Evolutionary conservation across 129 eudicot species (phyloP), one percentile per base, ranked within the genome.

Genomic region (Saussurea involucrata): DNA sequence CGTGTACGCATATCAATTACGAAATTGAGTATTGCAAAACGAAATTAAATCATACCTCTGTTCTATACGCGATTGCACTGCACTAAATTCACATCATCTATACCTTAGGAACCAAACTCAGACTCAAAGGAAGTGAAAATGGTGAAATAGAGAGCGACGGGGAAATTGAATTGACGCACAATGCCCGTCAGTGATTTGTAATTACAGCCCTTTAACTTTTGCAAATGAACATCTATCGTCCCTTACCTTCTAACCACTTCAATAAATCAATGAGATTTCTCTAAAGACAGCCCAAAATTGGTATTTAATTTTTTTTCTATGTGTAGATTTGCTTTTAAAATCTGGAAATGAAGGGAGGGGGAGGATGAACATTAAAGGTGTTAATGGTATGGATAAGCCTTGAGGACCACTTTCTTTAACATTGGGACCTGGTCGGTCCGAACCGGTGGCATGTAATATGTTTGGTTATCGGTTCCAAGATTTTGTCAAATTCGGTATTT

Each of bases 21-120:
- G 22, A 69, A 69, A 13, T 60, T 72, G 78, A 79, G 34, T 25
- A 22, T 63, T 61, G 64, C 49, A 55, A 31, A 63, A 58, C 10
- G 24, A 71, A 61, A 72, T 71, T 72, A n/a, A 72, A 73, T n/a
- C 69, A 66, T 73, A 80, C 79, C 83, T 73, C 4, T 32, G 55
- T 24, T 63, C 5, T 22, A 27, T 65, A 24, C 10, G 28, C 68
- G 37, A 71, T 64, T 44, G 53, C 20, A 15, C 24, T 46, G 29
- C 44, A 6, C 13, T 58, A n/a, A 24, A 34, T 58, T 69, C 15
- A 78, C 61, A n/a, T n/a, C n/a, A 33, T 36, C 40, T 55, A 34
- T 36, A 24, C 53, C 49, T 74, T 33, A 17, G 40, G 20, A 78
- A 24, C 15, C 8, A 57, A 58, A 78, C 34, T 9, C 17, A 27